These are phyloP conservation scores for Penicillium sp. DNA, from an alignment of 2,329 filamentous ascomycete genomes.

Conservation along the genomic window DNA sequence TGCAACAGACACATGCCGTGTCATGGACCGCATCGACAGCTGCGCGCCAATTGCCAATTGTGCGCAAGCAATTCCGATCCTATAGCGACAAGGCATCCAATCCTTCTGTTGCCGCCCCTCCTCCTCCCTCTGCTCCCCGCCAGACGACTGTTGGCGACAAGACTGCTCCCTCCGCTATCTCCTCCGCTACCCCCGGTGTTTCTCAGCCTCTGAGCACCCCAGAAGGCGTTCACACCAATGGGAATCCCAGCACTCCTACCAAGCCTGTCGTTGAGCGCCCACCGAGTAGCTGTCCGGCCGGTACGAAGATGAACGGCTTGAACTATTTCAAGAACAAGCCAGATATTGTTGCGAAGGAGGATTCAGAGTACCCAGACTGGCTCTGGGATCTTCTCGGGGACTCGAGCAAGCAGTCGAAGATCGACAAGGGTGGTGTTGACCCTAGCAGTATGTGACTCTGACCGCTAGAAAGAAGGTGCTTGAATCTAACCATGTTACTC, in stretches of 20 bases:
- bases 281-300: slow-evolving; percentile 43
- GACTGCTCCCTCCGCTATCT: slow-evolving; percentile 40
- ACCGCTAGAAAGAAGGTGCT: not conserved
- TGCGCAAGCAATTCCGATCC: slow-evolving; percentile 34
- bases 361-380: slow-evolving; percentile 53
- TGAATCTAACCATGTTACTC: not conserved
- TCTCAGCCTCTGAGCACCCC: slow-evolving; percentile 47
- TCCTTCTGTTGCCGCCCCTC: slow-evolving; percentile 30
- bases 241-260: slow-evolving; percentile 28
- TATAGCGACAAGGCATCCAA: slow-evolving; percentile 37
- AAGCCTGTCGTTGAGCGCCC: slow-evolving; percentile 33
- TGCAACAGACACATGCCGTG: slow-evolving; percentile 36
- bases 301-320: slow-evolving; percentile 45
- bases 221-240: slow-evolving; percentile 33
- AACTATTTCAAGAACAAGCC: slow-evolving; percentile 53
- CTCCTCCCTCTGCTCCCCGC: slow-evolving; percentile 36
- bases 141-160: slow-evolving; percentile 35
- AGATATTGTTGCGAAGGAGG: slow-evolving; percentile 47
- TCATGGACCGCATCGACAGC: slow-evolving; percentile 32
- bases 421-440: slow-evolving; percentile 41
- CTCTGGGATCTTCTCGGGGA: slow-evolving; percentile 49
- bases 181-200: slow-evolving; percentile 43
- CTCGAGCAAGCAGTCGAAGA: slow-evolving; percentile 35
- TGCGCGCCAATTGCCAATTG: slow-evolving; percentile 32
- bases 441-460: slow-evolving; percentile 39